Evolutionary conservation across 2,329 filamentous ascomycete species (phyloP).

Genomic region (Xylaria sp.): DNA sequence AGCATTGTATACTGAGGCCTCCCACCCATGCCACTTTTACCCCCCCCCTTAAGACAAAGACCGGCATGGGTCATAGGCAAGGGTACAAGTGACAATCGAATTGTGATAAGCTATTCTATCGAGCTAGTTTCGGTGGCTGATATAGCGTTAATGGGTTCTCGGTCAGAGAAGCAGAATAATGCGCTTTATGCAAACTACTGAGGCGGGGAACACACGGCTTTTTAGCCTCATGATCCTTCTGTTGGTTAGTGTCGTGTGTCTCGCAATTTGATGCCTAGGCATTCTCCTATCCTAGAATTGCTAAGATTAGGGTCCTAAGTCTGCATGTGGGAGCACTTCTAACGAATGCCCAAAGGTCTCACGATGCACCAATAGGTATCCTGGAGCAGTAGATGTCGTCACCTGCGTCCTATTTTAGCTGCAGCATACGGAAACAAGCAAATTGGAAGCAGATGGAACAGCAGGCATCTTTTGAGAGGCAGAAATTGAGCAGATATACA

Average conservation of each 20-base stretch:
- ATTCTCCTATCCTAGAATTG: not conserved
- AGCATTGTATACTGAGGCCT: not conserved
- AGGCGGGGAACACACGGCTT: not conserved
- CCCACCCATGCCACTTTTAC: not conserved
- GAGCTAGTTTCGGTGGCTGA: conserved; percentile 1
- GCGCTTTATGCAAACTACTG: not conserved
- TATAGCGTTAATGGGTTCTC: not conserved
- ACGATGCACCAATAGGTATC: not conserved
- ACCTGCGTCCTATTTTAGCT: not conserved
- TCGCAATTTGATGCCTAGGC: not conserved
- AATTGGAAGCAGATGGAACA: too few relatives aligned
- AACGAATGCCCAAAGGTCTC: not conserved
- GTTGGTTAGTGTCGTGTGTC: not conserved
- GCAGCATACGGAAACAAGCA: not conserved
- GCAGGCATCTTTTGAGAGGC: too few relatives aligned
- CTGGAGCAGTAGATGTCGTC: not conserved
- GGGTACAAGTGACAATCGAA: not conserved
- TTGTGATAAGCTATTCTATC: not conserved
- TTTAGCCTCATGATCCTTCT: not conserved
- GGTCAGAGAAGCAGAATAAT: not conserved
- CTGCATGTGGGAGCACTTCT: not conserved
- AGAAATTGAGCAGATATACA: too few relatives aligned
- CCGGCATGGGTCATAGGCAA: not conserved
- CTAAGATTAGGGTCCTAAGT: not conserved
- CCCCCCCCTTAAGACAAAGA: not conserved